Evolutionary conservation across 805 yeast species (phyloP).

Genomic region (Pichia cephalocereana): DNA sequence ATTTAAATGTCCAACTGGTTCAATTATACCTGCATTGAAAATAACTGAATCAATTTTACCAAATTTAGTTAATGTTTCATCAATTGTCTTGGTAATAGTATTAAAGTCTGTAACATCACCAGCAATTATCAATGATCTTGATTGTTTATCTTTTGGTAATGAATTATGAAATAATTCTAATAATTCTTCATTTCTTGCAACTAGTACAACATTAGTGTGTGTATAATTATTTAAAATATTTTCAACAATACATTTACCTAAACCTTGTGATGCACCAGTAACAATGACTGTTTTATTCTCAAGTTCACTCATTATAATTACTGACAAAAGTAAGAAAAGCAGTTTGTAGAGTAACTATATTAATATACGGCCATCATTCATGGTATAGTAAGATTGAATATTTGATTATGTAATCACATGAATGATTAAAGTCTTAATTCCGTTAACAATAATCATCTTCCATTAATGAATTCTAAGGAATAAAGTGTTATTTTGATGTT

Average conservation of each 20-base stretch:
- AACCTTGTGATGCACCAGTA: constrained; percentile 68
- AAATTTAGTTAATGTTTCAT: constrained; percentile 36
- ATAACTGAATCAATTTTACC: constrained; percentile 57
- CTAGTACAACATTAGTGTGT: constrained; percentile 43
- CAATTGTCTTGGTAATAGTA: constrained; percentile 31
- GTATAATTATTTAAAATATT: constrained; percentile 31
- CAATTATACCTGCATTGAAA: constrained; percentile 78
- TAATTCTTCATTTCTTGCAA: constrained; percentile 55
- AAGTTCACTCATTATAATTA: not conserved
- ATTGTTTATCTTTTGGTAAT: constrained; percentile 38
- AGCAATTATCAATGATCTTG: constrained; percentile 39
- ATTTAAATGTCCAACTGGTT: constrained; percentile 56
- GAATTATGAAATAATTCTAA: constrained; percentile 25
- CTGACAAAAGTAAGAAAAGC: too few species aligned
- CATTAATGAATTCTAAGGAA: too few species aligned
- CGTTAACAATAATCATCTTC: too few species aligned
- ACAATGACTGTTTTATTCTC: constrained; percentile 28
- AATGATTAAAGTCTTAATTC: too few species aligned
- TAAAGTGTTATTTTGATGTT: too few species aligned
- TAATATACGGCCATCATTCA: too few species aligned
- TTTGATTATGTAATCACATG: too few species aligned
- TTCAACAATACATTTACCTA: constrained; percentile 70
- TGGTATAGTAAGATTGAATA: too few species aligned
- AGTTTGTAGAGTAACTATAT: too few species aligned
- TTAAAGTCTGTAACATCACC: constrained; percentile 52